Evolutionary conservation across 116 monocot genomes (phyloP).

Genomic region (Trichopus zeylanicus): DNA sequence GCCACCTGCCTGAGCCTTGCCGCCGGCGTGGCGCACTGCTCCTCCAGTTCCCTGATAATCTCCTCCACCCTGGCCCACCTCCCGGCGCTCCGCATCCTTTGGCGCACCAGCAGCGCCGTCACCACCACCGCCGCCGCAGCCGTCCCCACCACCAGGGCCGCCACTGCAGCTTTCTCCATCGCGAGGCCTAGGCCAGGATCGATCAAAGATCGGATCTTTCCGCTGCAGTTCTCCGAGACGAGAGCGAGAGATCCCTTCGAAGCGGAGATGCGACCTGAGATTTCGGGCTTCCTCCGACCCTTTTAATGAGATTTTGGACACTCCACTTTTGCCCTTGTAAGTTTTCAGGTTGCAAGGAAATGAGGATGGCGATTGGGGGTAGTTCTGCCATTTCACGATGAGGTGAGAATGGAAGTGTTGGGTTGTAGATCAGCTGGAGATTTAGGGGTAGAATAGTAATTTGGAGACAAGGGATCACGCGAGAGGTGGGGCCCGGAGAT

Average conservation of each 20-base stretch:
- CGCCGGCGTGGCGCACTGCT: conserved; percentile 16
- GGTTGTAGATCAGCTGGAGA: neutral
- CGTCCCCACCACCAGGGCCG: conserved; percentile 10
- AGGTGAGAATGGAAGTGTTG: neutral
- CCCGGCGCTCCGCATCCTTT: conserved; percentile 8
- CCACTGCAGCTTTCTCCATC: conserved; percentile 19
- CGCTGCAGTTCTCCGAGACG: neutral
- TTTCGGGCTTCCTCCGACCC: neutral
- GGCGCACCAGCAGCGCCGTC: conserved; percentile 8
- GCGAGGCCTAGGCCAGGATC: neutral
- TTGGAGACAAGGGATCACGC: neutral
- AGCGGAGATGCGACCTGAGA: neutral
- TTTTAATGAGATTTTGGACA: too few relatives aligned
- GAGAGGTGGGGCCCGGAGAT: neutral
- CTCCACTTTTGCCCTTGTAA: neutral
- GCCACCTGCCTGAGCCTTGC: conserved; percentile 19
- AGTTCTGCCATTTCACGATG: neutral
- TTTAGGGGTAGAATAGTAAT: neutral
- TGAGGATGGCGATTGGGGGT: neutral
- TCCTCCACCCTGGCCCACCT: conserved; percentile 13
- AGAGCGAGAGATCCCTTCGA: neutral
- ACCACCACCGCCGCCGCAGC: conserved; percentile 18
- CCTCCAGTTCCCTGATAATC: conserved; percentile 28
- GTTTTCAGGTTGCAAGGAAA: neutral
- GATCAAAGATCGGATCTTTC: neutral